Evolutionary conservation across 148 eudicot genomes (phyloP), one percentile per base, ranked within the genome.

Genomic region (Rhododendron ferrugineum): DNA sequence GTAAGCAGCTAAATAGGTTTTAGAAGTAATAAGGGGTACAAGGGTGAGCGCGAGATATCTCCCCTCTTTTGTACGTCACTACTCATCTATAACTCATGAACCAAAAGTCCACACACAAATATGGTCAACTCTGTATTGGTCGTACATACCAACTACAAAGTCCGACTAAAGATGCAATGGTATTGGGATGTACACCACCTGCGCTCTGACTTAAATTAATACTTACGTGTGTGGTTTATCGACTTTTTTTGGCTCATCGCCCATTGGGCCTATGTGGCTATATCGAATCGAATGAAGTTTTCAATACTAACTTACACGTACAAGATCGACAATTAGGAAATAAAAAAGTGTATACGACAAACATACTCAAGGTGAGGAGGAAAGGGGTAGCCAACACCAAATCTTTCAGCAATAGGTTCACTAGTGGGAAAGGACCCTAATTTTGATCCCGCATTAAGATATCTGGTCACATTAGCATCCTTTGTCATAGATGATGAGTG

Each of bases 281-380:
- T 66, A 3, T 66, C 5, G 14, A n/a, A 10, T 26, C 0, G 5
- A 66, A 66, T 56, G 28, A 34, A 81, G 11, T 58, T 81, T 20
- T 34, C 11, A 49, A 76, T 16, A 50, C 23, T 14, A 50, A 11
- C 34, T 54, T 49, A 36, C n/a, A 80, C 26, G 5, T 52, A 22
- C 34, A 37, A 32, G 47, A 26, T 81, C 18, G 26, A 56, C 23
- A 64, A 64, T 64, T 74, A 30, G 30, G 49, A 74, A 14, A 28
- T 40, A 60, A 52, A 54, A 42, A 37, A 28, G 2, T 16, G 15
- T 32, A n/a, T 60, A 44, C 11, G 72, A 56, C 77, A 46, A 42
- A 75, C 94, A 79, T 91, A 95, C 99, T 94, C 96, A 70, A 96
- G 90, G 85, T 96, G 93, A 14, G 96, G 96, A 80, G 98, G 97